Evolutionary conservation across 805 yeast species (phyloP).

Genomic region (Wickerhamomyces sydowiorum): DNA sequence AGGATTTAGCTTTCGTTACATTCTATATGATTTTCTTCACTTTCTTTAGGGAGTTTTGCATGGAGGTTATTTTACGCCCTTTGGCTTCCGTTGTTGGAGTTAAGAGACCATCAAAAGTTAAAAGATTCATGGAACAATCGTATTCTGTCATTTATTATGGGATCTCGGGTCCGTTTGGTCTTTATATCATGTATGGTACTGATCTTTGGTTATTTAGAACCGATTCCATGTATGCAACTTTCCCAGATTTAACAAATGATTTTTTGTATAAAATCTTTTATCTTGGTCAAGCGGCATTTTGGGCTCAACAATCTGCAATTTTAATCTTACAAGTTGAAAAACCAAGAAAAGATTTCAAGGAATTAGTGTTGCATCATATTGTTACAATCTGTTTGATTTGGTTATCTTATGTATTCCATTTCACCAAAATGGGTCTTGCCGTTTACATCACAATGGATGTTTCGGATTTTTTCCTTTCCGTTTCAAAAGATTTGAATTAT

Average conservation of each 20-base stretch:
- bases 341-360: conserved; percentile 91
- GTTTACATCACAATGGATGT: conserved; percentile 94
- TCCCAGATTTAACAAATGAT: conserved; percentile 78
- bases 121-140: conserved; percentile 89
- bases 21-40: conserved; percentile 86
- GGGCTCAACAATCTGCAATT: conserved; percentile 94
- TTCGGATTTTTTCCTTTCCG: conserved; percentile 82
- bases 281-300: conserved; percentile 89
- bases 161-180: conserved; percentile 76
- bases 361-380: conserved; percentile 88
- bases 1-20: conserved; percentile 74
- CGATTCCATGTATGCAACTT: conserved; percentile 66
- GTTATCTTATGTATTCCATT: conserved; percentile 88
- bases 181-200: conserved; percentile 77
- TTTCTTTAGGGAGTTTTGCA: conserved; percentile 81
- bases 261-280: conserved; percentile 73
- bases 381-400: conserved; percentile 84
- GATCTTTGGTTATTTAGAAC: conserved; percentile 92
- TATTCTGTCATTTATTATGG: conserved; percentile 81
- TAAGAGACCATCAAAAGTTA: conserved; percentile 43
- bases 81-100: conserved; percentile 53
- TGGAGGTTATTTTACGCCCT: conserved; percentile 79
- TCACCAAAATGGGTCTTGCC: conserved; percentile 91
- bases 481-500: conserved; percentile 84
- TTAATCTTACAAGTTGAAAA: conserved; percentile 81